Evolutionary conservation across 1,139 yeast species (phyloP).

Genomic region (Saccharomycopsis phalli): DNA sequence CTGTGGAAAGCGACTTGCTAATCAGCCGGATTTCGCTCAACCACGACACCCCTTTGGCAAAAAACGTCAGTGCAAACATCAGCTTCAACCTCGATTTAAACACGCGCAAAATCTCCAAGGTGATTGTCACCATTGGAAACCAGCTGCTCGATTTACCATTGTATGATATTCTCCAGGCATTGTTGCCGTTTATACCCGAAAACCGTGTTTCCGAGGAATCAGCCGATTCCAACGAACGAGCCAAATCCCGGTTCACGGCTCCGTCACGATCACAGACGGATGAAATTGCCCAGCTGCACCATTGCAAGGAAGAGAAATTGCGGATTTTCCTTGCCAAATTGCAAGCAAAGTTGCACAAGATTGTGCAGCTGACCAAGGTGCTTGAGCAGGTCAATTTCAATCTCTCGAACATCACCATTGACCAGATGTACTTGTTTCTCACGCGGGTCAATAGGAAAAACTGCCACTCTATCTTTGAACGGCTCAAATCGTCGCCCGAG

Average conservation of each 20-base stretch:
- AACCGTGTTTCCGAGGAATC: no score
- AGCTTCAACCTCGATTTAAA: neutral
- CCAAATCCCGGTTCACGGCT: no score
- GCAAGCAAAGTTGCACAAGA: neutral
- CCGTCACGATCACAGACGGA: neutral
- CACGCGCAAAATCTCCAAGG: neutral
- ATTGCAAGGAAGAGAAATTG: neutral
- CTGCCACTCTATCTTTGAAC: no score
- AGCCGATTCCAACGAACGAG: no score
- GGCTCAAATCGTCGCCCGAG: conserved; percentile 22
- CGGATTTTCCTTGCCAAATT: conserved; percentile 5
- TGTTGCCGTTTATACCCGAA: no score
- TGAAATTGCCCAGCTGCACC: no score
- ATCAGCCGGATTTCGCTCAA: no score
- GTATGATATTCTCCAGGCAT: neutral
- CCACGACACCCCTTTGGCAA: neutral
- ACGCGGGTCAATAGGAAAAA: conserved; percentile 6
- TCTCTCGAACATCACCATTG: conserved; percentile 13
- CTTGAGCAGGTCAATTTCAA: conserved; percentile 11
- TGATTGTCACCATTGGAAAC: neutral
- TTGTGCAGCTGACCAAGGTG: neutral
- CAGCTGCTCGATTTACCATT: neutral
- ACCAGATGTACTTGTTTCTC: conserved; percentile 14
- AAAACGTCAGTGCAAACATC: neutral
- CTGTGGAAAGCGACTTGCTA: no score